Conservation (phyloP, 1,284 basidiomycete genomes). For the Ustilago crameri region DNA sequence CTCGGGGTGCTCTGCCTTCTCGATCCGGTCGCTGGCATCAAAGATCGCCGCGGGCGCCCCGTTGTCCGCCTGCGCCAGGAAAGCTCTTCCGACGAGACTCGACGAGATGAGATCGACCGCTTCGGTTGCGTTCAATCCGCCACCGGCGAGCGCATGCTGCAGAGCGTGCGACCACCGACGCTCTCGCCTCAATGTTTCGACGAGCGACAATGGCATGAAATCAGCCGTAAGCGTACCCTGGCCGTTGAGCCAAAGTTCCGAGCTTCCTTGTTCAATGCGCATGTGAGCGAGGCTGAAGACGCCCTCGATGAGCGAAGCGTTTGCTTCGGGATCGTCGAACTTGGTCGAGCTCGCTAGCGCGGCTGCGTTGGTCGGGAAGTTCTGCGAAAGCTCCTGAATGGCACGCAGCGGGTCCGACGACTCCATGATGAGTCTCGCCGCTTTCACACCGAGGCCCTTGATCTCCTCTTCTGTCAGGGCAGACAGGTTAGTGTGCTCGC, state of each 20-base stretch:
- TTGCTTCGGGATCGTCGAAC: slow-evolving; percentile 20
- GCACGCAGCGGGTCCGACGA: slow-evolving; percentile 60
- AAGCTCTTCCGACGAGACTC: slow-evolving; percentile 38
- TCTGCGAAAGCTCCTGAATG: slow-evolving; percentile 55
- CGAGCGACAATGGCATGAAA: slow-evolving; percentile 41
- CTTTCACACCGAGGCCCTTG: slow-evolving; percentile 44
- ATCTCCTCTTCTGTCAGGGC: slow-evolving; percentile 38
- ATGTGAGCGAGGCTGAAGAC: slow-evolving; percentile 31
- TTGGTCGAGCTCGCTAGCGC: slow-evolving; percentile 47
- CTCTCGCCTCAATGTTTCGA: slow-evolving; percentile 75
- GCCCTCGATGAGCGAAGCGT: slow-evolving; percentile 33
- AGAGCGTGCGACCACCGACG: slow-evolving; percentile 73
- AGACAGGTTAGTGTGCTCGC: slow-evolving; percentile 1
- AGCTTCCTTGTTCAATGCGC: slow-evolving; percentile 48
- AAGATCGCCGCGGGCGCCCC: slow-evolving; percentile 68
- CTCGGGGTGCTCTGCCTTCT: slow-evolving; percentile 12
- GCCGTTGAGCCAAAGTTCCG: slow-evolving; percentile 65
- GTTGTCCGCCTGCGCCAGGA: slow-evolving; percentile 21
- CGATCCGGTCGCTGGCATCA: slow-evolving; percentile 64
- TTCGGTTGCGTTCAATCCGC: slow-evolving; percentile 75
- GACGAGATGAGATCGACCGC: slow-evolving; percentile 76
- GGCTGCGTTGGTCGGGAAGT: slow-evolving; percentile 59
- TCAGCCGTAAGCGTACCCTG: slow-evolving; percentile 29
- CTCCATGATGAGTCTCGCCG: slow-evolving; percentile 46
- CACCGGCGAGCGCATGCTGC: slow-evolving; percentile 73